Base-by-base conservation (phyloP, 345 rosid genomes). In the Populus alba region DNA sequence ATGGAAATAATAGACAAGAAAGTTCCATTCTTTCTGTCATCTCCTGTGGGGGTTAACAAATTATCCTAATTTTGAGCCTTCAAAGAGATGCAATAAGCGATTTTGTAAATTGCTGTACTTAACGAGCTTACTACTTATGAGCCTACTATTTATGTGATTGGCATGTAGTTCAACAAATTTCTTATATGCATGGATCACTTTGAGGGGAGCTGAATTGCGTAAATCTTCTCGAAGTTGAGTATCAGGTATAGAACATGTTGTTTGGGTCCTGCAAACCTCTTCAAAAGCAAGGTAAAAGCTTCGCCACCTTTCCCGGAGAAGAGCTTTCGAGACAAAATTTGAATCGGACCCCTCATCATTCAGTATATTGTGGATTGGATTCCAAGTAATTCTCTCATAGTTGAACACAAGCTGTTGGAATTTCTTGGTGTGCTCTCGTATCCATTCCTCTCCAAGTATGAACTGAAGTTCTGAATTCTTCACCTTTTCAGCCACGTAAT, bases 401-500 rank as follows among this genome's bases (percentile, higher is more conserved):
- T 82, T 86, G 74, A 88, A 79, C 8, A 91, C 97, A 8, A 89
- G 92, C 84, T 93, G 91, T 66, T 90, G 97, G 83, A 93, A 88
- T 74, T 89, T 93, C 92, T 91, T 80, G 81, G 90, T 93, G 82
- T 85, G 92, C 80, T 89, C 93, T 83, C 88, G 93, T 65, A 87
- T 33, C 31, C 91, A 74, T 53, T 86, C 90, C 62, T 90, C 95
- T 33, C 91, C 95, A 1, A 92, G 91, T 51, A 91, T 78, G 49
- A 63, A 84, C 75, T 88, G 79, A 43, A 95, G 92, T 67, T 91
- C 93, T 0, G 97, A 90, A 66, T 86, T 85, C 77, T 83, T 85
- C 53, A 91, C 94, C 81, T 95, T 91, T 69, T 91, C 84, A 7
- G 95, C 89, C 91, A 95, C 91, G 91, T 95, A 95, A 78, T 95